Conservation (phyloP, 495 filamentous ascomycete species). For the Penicillium turbatum region DNA sequence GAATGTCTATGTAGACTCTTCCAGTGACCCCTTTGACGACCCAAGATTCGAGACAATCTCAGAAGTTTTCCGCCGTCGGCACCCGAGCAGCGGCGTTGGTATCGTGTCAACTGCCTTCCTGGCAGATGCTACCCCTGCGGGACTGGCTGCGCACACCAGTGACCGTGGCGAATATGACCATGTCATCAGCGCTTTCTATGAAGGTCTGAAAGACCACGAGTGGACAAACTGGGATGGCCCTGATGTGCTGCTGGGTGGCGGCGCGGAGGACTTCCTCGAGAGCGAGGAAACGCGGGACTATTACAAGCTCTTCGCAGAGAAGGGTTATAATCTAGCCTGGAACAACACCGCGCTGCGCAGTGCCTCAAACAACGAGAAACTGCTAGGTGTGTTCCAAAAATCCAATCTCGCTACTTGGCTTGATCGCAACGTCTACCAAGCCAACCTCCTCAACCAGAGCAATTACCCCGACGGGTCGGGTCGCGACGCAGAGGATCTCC, state of each 20-base stretch:
- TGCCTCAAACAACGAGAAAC: slow-evolving; percentile 48
- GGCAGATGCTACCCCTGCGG: slow-evolving; percentile 69
- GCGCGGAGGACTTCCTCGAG: slow-evolving; percentile 64
- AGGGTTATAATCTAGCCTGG: slow-evolving; percentile 58
- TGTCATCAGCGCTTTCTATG: slow-evolving; percentile 57
- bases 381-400: slow-evolving; percentile 65
- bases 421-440: slow-evolving; percentile 65
- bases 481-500: slow-evolving; percentile 58
- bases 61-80: slow-evolving; percentile 60
- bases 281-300: slow-evolving; percentile 50
- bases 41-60: slow-evolving; percentile 75
- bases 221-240: slow-evolving; percentile 65
- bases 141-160: slow-evolving; percentile 61
- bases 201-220: slow-evolving; percentile 56
- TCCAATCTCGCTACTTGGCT: slow-evolving; percentile 67
- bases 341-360: slow-evolving; percentile 61
- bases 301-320: slow-evolving; percentile 60
- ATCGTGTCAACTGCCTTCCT: slow-evolving; percentile 66
- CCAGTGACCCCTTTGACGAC: slow-evolving; percentile 61
- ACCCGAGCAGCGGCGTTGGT: slow-evolving; percentile 49
- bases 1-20: slow-evolving; percentile 68
- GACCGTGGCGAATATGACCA: slow-evolving; percentile 57
- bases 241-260: slow-evolving; percentile 69
- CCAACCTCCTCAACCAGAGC: slow-evolving; percentile 53
- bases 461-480: slow-evolving; percentile 59